Evolutionary conservation across 2,329 filamentous ascomycete species (phyloP), one percentile per base, ranked within the genome.

Genomic region (Sclerotinia borealis): DNA sequence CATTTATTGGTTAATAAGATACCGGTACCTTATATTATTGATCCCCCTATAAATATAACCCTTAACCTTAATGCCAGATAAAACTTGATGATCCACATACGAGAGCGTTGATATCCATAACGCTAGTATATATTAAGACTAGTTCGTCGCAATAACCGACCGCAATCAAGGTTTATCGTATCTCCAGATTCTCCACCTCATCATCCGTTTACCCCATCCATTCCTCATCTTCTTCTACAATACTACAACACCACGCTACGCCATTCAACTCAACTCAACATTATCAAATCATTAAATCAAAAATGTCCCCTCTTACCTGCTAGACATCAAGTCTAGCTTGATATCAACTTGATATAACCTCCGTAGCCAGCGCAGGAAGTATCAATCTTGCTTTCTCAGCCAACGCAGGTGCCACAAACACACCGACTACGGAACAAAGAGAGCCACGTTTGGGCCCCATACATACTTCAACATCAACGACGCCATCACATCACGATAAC

Each of bases 261-360:
- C 52, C 63, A 52, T 45, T 63, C 56, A 64, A 41, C 54, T 49
- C 61, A 49, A 61, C 50, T 59, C 59, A 63, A 60, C 63, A 51
- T 56, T 17, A 59, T 63, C 66, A 63, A 63, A 64, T 15, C 31
- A 17, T 47, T n/a, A 31, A 29, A 39, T 11, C 67, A 65, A 70
- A 68, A 61, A 73, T 73, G 70, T 63, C 65, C 60, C 65, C 65
- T 59, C 65, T 63, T 70, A 67, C 70, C 72, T 75, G 77, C 78
- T 81, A 79, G 77, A 76, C 78, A 73, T 69, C 65, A 34, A 72
- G 78, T 79, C 78, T 79, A 72, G 78, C 78, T 75, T 66, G 72
- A 74, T 73, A 72, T 72, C 68, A 74, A 71, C 68, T 72, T 69
- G 74, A 73, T 75, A 74, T 72, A 69, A 72, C 75, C 77, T 76